Base-by-base conservation (phyloP, 257 asterid genomes). In the Fraxinus cuspidata region DNA sequence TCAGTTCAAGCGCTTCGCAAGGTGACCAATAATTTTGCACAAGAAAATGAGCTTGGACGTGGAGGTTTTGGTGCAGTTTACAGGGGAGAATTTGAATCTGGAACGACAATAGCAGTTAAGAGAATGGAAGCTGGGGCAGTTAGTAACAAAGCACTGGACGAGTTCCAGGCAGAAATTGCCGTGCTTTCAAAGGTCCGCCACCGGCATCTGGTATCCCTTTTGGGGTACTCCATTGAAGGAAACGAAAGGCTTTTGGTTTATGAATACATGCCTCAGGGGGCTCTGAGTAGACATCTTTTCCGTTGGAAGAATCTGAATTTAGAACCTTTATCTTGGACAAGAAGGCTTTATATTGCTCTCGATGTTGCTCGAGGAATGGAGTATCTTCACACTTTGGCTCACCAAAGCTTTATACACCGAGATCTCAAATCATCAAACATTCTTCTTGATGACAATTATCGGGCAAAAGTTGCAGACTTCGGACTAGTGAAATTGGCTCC, bases 351-450 rank as follows among this genome's bases (percentile, higher is more conserved):
- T 35, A 83, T 83, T 56, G 84, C 86, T 1, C 75, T 83, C 18
- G 86, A 83, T 80, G 82, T 83, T 10, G 86, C 83, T 34, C 76
- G 86, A 31, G 86, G 81, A 74, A 56, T 82, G 49, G 83, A 82
- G 47, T 82, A 82, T 64, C 72, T 83, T 25, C 86, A 83, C 38
- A 65, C 60, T 29, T 70, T 83, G 34, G 83, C 86, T 1, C 83
- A 83, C 67, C 86, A 79, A 44, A 79, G 83, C 68, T 83, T 79
- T 40, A 76, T 83, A 9, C 86, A 83, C 56, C 64, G 86, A 27
- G 86, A 83, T 51, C 71, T 83, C 58, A 83, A 83, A 29, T 76
- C 86, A 3, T 68, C 84, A 0, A 83, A 83, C 37, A 80, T 83
- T 40, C 80, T 83, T 60, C 82, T 83, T 5, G 86, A 72, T 1